These are phyloP conservation scores for Paraconiothyrium brasiliense DNA, from an alignment of 2,329 filamentous ascomycete genomes.

Conservation along the genomic window DNA sequence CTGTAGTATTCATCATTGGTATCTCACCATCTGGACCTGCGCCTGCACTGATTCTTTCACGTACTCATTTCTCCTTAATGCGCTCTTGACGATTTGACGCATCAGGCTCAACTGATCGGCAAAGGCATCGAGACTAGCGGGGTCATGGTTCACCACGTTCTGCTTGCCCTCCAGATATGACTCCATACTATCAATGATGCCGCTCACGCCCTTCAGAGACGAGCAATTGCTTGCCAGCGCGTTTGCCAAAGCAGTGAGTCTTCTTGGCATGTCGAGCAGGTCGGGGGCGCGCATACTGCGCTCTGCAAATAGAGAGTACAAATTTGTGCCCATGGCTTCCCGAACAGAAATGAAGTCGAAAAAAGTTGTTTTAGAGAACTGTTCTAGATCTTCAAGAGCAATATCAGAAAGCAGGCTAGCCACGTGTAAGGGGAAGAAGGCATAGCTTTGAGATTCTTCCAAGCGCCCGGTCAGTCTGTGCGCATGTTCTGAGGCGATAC, in stretches of 20 bases:
- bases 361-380: constrained; percentile 11
- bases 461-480: constrained; percentile 1
- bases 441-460: neutral
- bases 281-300: neutral
- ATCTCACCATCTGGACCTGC: constrained; percentile 15
- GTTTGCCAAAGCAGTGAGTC: constrained; percentile 17
- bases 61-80: constrained; percentile 17
- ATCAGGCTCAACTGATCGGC: constrained; percentile 12
- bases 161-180: neutral
- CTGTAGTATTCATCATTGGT: neutral
- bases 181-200: neutral
- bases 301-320: constrained; percentile 12
- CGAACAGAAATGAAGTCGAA: constrained; percentile 13
- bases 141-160: neutral
- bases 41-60: constrained; percentile 17
- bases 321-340: constrained; percentile 18
- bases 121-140: constrained; percentile 5
- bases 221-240: constrained; percentile 13
- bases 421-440: constrained; percentile 9
- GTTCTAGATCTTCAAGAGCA: constrained; percentile 3
- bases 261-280: constrained; percentile 15
- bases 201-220: neutral
- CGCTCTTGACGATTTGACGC: constrained; percentile 10
- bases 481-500: neutral
- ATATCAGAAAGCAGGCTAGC: constrained; percentile 14